These are phyloP conservation scores for Spergularia azorica DNA, from an alignment of 179 eudicot genomes.

Conservation along the genomic window DNA sequence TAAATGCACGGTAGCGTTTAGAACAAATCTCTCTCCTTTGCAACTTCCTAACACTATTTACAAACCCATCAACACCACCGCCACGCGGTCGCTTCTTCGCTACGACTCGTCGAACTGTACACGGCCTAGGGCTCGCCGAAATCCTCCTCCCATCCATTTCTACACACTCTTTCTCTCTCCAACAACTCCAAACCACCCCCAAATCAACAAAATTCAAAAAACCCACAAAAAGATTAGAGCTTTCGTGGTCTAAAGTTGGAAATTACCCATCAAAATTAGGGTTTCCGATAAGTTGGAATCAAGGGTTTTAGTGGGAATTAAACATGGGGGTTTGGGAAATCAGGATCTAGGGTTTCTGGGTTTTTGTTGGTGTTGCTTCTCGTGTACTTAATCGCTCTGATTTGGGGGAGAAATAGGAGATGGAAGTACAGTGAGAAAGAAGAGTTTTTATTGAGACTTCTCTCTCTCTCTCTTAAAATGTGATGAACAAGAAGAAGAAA, in stretches of 20 bases:
- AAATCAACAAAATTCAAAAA: neutral
- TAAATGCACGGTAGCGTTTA: conserved; percentile 63
- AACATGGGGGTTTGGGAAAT: conserved; percentile 4
- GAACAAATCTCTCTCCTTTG: conserved; percentile 85
- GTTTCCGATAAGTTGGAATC: neutral
- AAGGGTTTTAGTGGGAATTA: conserved; percentile 24
- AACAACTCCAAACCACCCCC: neutral
- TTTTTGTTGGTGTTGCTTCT: neutral
- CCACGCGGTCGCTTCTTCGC: conserved; percentile 67
- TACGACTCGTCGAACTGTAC: conserved; percentile 60
- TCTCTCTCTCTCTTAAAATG: too few species aligned
- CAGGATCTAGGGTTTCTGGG: conserved; percentile 9
- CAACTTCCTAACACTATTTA: conserved; percentile 77
- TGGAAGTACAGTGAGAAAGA: too few species aligned
- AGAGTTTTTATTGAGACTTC: too few species aligned
- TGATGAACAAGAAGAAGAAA: too few species aligned
- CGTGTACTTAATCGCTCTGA: too few species aligned
- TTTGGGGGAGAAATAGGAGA: neutral
- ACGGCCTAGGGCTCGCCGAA: conserved; percentile 82
- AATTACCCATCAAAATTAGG: conserved; percentile 15
- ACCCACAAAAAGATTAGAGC: neutral
- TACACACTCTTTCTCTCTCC: neutral
- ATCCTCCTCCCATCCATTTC: conserved; percentile 81
- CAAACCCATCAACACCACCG: conserved; percentile 61
- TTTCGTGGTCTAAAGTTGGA: neutral